A percentile compares a stretch with the other conserved stretches of the same genome.
These are phyloP conservation scores for Eutrema yunnanense DNA, from an alignment of 345 rosid species.

Conservation along the genomic window DNA sequence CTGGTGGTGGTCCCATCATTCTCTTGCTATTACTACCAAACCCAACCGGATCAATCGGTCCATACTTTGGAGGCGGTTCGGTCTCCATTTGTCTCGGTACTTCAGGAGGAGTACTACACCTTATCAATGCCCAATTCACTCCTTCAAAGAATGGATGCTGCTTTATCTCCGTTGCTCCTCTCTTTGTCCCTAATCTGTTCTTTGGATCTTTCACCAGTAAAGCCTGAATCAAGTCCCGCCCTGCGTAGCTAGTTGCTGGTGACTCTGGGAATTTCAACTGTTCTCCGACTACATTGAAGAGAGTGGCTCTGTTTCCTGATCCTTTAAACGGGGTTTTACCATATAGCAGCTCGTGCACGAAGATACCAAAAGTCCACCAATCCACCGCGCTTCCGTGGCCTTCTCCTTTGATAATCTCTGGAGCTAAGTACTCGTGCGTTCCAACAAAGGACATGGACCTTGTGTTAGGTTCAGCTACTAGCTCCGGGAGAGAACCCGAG, in stretches of 20 bases:
- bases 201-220: conserved; percentile 92
- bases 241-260: conserved; percentile 77
- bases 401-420: conserved; percentile 93
- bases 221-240: conserved; percentile 81
- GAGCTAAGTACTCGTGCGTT: conserved; percentile 97
- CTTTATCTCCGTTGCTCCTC: conserved; percentile 98
- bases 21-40: conserved; percentile 69
- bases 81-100: conserved; percentile 76
- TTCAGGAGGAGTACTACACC: conserved; percentile 97
- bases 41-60: conserved; percentile 58
- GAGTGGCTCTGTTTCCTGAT: conserved; percentile 86
- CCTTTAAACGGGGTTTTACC: conserved; percentile 97
- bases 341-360: conserved; percentile 76
- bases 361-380: conserved; percentile 99
- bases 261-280: conserved; percentile 87
- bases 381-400: conserved; percentile 99
- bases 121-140: conserved; percentile 93
- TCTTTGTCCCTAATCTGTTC: conserved; percentile 82
- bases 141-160: conserved; percentile 97
- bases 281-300: conserved; percentile 91
- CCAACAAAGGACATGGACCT: conserved; percentile 99
- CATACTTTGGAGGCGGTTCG: conserved; percentile 59
- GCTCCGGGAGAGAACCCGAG: conserved; percentile 64
- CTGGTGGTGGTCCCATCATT: conserved; percentile 35
- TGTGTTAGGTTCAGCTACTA: conserved; percentile 93